Conservation (phyloP, 1,284 basidiomycete genomes). For the Serendipita sp. region DNA sequence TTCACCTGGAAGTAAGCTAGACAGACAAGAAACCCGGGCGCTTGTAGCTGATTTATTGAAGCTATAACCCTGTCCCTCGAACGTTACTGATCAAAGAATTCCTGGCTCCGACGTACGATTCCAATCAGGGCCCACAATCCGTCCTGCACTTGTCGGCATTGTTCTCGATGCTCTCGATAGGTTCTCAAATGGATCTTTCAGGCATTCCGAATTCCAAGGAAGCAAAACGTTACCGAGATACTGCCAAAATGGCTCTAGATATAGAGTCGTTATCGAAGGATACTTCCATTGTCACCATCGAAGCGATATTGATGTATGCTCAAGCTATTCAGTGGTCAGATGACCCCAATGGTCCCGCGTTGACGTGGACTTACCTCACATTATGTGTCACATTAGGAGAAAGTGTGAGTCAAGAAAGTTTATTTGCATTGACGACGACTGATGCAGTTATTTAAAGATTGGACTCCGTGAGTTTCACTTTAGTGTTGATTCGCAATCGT, state of each 20-base stretch:
- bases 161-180: slow-evolving; percentile 2
- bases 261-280: slow-evolving; percentile 4
- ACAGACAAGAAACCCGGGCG: no score
- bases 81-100: background rate
- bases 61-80: background rate
- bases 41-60: background rate
- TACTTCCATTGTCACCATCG: background rate
- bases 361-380: background rate
- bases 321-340: slow-evolving; percentile 4
- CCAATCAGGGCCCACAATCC: background rate
- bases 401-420: background rate
- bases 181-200: background rate
- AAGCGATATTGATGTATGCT: background rate
- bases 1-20: slow-evolving; percentile 1
- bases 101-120: background rate
- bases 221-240: background rate
- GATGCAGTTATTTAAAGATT: background rate
- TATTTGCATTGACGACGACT: background rate
- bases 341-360: slow-evolving; percentile 1
- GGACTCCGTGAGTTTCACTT: background rate
- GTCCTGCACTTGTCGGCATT: background rate
- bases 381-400: slow-evolving; percentile 2
- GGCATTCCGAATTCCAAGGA: background rate
- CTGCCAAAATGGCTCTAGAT: background rate
- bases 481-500: background rate